Base-by-base conservation (phyloP, 1,284 basidiomycete species). In the Nidula niveotomentosa region DNA sequence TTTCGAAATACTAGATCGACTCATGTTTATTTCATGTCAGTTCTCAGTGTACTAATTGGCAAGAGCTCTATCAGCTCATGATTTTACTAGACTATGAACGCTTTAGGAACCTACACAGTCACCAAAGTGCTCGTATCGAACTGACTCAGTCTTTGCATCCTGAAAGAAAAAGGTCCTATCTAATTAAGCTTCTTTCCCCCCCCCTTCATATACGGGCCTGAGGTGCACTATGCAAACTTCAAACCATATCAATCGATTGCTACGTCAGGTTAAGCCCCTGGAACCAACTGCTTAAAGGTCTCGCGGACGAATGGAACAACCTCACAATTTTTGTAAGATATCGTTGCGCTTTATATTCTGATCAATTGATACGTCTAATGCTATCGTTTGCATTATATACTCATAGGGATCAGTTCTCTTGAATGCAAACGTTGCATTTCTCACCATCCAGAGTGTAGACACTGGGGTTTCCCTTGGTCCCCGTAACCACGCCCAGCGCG, bases 31-130 rank as follows among this genome's bases (percentile, higher is more conserved):
- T 15, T n/a, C 6, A 15, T n/a, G 45, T 46, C 23, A 46, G n/a
- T 10, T 15, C 18, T 46, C 18, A 46, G 9, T n/a, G 13, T 10
- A n/a, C 18, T 3, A 15, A 15, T 23, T 23, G 18, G 45, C 18
- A n/a, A 46, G 12, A n/a, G 3, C 12, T 46, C 6, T 46, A 23
- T 17, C 5, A 10, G 5, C 18, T 49, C 13, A 34, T 9, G 23
- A 13, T 13, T 10, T 13, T 34, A 34, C 23, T 3, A 83, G 80
- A 60, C 3, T 66, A 68, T n/a, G 69, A 77, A 45, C 72, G 72
- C 33, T 84, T 81, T 60, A 36, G 79, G 2, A 75, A 86, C 57
- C 79, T 76, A 56, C 64, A 83, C 23, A 85, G 84, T 1, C 76
- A 84, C 60, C 66, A 73, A 0, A 74, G 74, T 18, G 81, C 79